These are phyloP conservation scores for Leucoagaricus sp. DNA, from an alignment of 1,284 basidiomycete genomes.

Conservation along the genomic window DNA sequence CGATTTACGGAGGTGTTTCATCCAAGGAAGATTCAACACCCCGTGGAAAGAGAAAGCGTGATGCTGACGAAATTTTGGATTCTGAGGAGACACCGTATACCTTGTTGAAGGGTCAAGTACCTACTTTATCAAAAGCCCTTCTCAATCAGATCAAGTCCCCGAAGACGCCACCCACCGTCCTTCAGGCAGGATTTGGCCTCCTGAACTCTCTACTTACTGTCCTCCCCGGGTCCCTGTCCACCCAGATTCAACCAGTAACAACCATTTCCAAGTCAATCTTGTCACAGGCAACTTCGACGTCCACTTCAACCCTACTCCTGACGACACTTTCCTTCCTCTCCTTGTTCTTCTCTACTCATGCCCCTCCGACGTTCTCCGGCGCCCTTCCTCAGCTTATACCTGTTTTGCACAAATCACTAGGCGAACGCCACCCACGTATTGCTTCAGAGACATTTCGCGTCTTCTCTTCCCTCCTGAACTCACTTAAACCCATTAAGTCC, in stretches of 20 bases:
- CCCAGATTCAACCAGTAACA: conserved; percentile 64
- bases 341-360: conserved; percentile 82
- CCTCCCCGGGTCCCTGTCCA: conserved; percentile 81
- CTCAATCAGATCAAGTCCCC: conserved; percentile 81
- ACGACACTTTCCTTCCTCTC: conserved; percentile 84
- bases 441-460: conserved; percentile 83
- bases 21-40: conserved; percentile 50
- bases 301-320: conserved; percentile 76
- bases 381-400: conserved; percentile 71
- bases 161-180: conserved; percentile 78
- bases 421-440: conserved; percentile 75
- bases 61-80: conserved; percentile 77
- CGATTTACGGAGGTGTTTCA: conserved; percentile 65
- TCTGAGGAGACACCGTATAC: conserved; percentile 76
- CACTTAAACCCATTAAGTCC: conserved; percentile 60
- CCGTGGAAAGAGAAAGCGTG: conserved; percentile 79
- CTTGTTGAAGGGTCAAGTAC: conserved; percentile 75
- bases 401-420: conserved; percentile 71
- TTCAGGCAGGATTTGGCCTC: conserved; percentile 85
- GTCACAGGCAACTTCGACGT: conserved; percentile 62
- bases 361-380: conserved; percentile 62
- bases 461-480: conserved; percentile 70
- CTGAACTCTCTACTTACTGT: conserved; percentile 79
- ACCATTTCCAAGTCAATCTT: conserved; percentile 65
- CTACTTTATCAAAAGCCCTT: conserved; percentile 78